Conservation (phyloP, 257 asterid species). For the Echium plantagineum region DNA sequence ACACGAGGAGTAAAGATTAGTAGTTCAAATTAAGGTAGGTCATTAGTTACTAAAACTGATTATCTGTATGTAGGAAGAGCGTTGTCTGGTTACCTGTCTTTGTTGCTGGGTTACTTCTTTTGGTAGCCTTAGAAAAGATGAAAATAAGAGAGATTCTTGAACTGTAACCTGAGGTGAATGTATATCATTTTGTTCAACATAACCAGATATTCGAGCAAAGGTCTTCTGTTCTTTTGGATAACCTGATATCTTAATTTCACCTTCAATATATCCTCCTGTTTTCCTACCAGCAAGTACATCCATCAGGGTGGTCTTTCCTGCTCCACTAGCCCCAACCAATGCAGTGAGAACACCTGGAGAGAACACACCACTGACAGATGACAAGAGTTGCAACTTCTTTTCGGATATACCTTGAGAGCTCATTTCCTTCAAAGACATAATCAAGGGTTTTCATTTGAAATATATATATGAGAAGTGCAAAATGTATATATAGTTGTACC, state of each 20-base stretch:
- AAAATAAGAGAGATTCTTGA: slow-evolving; percentile 67
- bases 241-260: slow-evolving; percentile 76
- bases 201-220: slow-evolving; percentile 83
- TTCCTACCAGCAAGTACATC: slow-evolving; percentile 93
- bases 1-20: slow-evolving; percentile 5
- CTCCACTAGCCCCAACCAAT: slow-evolving; percentile 85
- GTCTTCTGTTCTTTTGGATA: slow-evolving; percentile 62
- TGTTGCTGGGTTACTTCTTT: slow-evolving; percentile 49
- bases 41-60: not conserved
- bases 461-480: not conserved
- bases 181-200: slow-evolving; percentile 86
- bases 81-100: slow-evolving; percentile 35
- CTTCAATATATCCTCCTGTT: slow-evolving; percentile 81
- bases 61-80: not conserved
- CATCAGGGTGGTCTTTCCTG: slow-evolving; percentile 94
- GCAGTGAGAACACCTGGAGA: slow-evolving; percentile 90
- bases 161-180: slow-evolving; percentile 94
- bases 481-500: slow-evolving; percentile 27
- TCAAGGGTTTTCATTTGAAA: not conserved
- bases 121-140: slow-evolving; percentile 74
- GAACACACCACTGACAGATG: slow-evolving; percentile 70
- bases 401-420: slow-evolving; percentile 57
- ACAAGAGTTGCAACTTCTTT: slow-evolving; percentile 61
- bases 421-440: slow-evolving; percentile 49
- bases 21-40: slow-evolving; percentile 4